These are phyloP conservation scores for Jimgerdemannia lactiflua DNA, from an alignment of 192 early-diverging fungal species.

Conservation along the genomic window DNA sequence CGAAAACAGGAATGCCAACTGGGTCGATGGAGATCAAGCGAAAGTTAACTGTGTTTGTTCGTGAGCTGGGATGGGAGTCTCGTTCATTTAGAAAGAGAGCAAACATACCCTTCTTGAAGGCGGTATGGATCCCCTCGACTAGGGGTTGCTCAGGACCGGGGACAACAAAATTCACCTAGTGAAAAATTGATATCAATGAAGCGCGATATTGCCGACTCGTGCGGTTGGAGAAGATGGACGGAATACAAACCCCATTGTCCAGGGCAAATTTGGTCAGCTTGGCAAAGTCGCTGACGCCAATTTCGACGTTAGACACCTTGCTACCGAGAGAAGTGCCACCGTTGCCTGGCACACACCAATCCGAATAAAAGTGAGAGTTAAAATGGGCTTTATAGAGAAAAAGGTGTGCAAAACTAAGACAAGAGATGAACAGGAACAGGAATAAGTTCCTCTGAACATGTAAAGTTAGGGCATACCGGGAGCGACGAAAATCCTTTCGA, in stretches of 20 bases:
- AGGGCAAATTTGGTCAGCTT: constrained; percentile 77
- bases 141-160: constrained; percentile 97
- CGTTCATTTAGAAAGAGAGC: constrained; percentile 25
- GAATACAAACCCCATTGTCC: constrained; percentile 60
- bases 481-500: constrained; percentile 86
- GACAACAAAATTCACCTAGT: constrained; percentile 76
- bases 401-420: neutral
- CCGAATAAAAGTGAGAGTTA: neutral
- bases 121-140: constrained; percentile 84
- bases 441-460: no score
- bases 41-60: constrained; percentile 1
- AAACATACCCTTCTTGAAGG: constrained; percentile 74
- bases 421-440: neutral
- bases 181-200: constrained; percentile 1
- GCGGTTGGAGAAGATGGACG: neutral
- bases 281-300: constrained; percentile 69
- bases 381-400: neutral
- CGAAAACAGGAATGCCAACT: constrained; percentile 92
- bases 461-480: constrained; percentile 57
- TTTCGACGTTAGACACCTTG: constrained; percentile 83
- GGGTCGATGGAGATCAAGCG: constrained; percentile 1
- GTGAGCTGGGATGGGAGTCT: neutral
- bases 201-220: neutral
- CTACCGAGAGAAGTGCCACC: constrained; percentile 79
- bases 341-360: constrained; percentile 62